Percentiles rank a stretch among this genome's conserved stretches.
phyloP scores from a whole-genome alignment of 1,284 basidiomycete species.

The Hortiboletus rubellus region DNA sequence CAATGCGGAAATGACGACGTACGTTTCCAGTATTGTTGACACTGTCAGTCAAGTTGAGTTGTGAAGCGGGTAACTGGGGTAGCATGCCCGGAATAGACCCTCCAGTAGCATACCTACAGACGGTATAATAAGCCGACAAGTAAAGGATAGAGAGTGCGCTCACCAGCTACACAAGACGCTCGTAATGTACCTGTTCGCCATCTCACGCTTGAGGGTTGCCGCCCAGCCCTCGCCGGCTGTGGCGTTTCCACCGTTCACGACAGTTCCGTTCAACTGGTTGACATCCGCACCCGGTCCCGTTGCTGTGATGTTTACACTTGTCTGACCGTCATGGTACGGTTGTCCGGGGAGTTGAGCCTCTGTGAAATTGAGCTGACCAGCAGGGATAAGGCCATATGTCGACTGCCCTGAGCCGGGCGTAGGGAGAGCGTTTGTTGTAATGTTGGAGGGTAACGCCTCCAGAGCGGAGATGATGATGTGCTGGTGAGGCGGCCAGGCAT shows the following conservation, averaged over 20 bases:
- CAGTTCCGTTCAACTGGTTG: constrained; percentile 58
- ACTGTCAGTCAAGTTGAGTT: constrained; percentile 77
- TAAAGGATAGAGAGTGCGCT: constrained; percentile 25
- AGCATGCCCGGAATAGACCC: constrained; percentile 73
- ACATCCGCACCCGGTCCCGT: constrained; percentile 60
- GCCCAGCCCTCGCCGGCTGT: constrained; percentile 68
- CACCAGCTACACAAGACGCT: constrained; percentile 89
- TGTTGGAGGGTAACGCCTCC: constrained; percentile 65
- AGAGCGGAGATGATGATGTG: constrained; percentile 82
- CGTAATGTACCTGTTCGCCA: constrained; percentile 81
- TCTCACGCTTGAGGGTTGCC: constrained; percentile 60
- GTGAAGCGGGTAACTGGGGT: constrained; percentile 63
- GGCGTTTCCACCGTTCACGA: constrained; percentile 73
- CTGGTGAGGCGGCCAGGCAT: constrained; percentile 85
- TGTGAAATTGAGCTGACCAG: constrained; percentile 70
- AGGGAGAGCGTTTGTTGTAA: constrained; percentile 56
- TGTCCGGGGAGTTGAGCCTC: constrained; percentile 72
- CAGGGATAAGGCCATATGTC: constrained; percentile 68
- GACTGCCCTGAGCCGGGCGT: constrained; percentile 49
- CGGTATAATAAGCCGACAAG: constrained; percentile 31
- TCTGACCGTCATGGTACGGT: constrained; percentile 40
- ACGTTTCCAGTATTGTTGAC: constrained; percentile 70
- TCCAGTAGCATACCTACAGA: constrained; percentile 66
- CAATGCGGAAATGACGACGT: constrained; percentile 31
- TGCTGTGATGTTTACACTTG: constrained; percentile 52